phyloP scores from a whole-genome alignment of 1,139 yeast species.

The Pichia sp. region DNA sequence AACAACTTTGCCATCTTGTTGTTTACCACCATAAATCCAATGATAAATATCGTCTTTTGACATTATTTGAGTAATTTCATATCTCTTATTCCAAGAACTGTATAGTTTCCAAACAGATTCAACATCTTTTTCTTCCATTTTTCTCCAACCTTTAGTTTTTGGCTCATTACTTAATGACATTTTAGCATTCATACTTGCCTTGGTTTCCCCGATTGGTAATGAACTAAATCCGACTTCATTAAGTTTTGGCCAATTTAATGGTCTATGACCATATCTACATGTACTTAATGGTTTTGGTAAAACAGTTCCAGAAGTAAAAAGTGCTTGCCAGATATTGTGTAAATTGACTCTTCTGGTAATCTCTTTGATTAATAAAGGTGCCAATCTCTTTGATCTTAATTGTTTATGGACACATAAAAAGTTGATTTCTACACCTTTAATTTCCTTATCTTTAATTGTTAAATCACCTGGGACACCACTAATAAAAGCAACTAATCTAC shows the following conservation, averaged over 20 bases:
- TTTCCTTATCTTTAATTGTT: slow-evolving; percentile 48
- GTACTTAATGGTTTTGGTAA: slow-evolving; percentile 91
- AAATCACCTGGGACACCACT: slow-evolving; percentile 81
- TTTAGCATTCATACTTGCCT: slow-evolving; percentile 74
- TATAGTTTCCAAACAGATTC: slow-evolving; percentile 58
- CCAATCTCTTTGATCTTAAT: slow-evolving; percentile 84
- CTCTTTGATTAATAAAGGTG: slow-evolving; percentile 91
- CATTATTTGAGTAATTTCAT: slow-evolving; percentile 68
- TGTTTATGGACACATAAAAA: slow-evolving; percentile 93
- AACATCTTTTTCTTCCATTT: slow-evolving; percentile 55
- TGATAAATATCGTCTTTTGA: slow-evolving; percentile 67
- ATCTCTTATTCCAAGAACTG: slow-evolving; percentile 55
- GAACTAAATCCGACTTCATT: slow-evolving; percentile 85
- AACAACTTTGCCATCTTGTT: slow-evolving; percentile 45
- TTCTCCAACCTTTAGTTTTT: slow-evolving; percentile 55
- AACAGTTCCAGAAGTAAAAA: slow-evolving; percentile 88
- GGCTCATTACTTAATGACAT: slow-evolving; percentile 64
- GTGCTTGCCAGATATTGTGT: slow-evolving; percentile 88
- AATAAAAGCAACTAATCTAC: slow-evolving; percentile 83
- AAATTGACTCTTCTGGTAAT: slow-evolving; percentile 89
- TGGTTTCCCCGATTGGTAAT: slow-evolving; percentile 70
- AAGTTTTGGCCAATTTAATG: slow-evolving; percentile 85
- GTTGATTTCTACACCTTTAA: slow-evolving; percentile 82
- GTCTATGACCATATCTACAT: slow-evolving; percentile 90
- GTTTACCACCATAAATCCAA: slow-evolving; percentile 59